phyloP scores from a whole-genome alignment of 208 protist genomes.

The Herpetomonas samuelpessoai region DNA sequence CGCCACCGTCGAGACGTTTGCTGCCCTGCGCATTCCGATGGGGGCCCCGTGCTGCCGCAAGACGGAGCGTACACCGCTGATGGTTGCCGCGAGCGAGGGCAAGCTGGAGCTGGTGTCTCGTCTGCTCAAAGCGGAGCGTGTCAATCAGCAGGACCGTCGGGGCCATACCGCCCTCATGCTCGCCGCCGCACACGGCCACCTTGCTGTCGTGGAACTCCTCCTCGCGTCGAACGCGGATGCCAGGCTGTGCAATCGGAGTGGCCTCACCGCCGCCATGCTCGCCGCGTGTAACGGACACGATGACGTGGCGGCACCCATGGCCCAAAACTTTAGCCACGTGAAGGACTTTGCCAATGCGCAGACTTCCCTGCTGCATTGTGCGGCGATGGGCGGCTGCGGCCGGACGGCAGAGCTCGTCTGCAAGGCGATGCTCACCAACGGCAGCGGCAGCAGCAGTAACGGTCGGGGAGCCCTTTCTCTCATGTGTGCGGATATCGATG shows the following conservation, averaged over 20 bases:
- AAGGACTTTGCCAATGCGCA: conserved; percentile 35
- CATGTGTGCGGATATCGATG: conserved; percentile 44
- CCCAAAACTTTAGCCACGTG: conserved; percentile 48
- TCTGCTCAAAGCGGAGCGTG: conserved; percentile 36
- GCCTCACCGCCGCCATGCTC: conserved; percentile 69
- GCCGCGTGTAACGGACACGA: conserved; percentile 63
- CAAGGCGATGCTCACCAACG: conserved; percentile 17
- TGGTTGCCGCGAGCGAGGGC: conserved; percentile 55
- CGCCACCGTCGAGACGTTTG: conserved; percentile 45
- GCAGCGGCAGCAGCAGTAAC: conserved; percentile 18
- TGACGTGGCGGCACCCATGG: conserved; percentile 52
- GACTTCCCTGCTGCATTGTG: conserved; percentile 73
- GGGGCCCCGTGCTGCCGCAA: conserved; percentile 37
- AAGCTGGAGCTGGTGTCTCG: conserved; percentile 24
- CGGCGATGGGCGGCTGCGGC: conserved; percentile 55
- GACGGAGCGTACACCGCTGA: conserved; percentile 62
- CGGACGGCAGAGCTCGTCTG: conserved; percentile 36
- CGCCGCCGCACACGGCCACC: conserved; percentile 52
- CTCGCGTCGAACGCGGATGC: conserved; percentile 54
- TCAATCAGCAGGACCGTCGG: conserved; percentile 38
- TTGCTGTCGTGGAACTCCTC: conserved; percentile 55
- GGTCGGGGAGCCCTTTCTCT: conserved; percentile 13
- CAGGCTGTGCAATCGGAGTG: conserved; percentile 28
- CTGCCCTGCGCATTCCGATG: conserved; percentile 44
- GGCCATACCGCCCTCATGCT: conserved; percentile 78